phyloP scores from a whole-genome alignment of 2,329 filamentous ascomycete genomes.

The Aspergillus floridensis region DNA sequence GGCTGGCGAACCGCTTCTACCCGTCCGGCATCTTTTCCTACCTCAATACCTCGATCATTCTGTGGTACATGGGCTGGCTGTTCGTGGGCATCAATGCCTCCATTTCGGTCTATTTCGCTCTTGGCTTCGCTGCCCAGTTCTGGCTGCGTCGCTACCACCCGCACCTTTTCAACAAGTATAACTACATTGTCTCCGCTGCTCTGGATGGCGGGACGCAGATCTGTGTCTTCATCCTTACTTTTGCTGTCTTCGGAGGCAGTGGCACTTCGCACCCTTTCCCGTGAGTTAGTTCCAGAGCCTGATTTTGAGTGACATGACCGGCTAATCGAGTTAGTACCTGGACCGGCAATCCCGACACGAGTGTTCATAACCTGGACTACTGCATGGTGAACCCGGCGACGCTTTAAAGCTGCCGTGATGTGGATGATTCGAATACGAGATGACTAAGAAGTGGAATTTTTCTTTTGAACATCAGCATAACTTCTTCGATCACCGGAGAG shows the following conservation, averaged over 20 bases:
- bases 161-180: slow-evolving; percentile 9
- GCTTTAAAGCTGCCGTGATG: neutral
- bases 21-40: slow-evolving; percentile 1
- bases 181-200: slow-evolving; percentile 9
- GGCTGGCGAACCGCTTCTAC: slow-evolving; percentile 1
- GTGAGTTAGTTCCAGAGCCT: neutral
- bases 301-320: neutral
- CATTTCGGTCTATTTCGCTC: neutral
- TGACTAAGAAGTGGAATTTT: too few relatives aligned
- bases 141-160: slow-evolving; percentile 9
- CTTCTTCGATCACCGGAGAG: too few relatives aligned
- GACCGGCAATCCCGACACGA: neutral
- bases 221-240: slow-evolving; percentile 11
- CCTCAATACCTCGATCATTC: slow-evolving; percentile 10
- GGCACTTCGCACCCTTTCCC: slow-evolving; percentile 8
- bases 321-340: neutral
- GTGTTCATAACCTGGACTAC: slow-evolving; percentile 4
- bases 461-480: too few relatives aligned
- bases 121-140: slow-evolving; percentile 7
- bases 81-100: slow-evolving; percentile 7
- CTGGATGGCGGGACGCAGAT: slow-evolving; percentile 9
- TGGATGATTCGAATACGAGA: neutral
- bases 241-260: slow-evolving; percentile 11
- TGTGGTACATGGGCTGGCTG: slow-evolving; percentile 1
- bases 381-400: slow-evolving; percentile 5